Conservation (phyloP, 1,284 basidiomycete genomes). For the Porodaedalea pini region DNA sequence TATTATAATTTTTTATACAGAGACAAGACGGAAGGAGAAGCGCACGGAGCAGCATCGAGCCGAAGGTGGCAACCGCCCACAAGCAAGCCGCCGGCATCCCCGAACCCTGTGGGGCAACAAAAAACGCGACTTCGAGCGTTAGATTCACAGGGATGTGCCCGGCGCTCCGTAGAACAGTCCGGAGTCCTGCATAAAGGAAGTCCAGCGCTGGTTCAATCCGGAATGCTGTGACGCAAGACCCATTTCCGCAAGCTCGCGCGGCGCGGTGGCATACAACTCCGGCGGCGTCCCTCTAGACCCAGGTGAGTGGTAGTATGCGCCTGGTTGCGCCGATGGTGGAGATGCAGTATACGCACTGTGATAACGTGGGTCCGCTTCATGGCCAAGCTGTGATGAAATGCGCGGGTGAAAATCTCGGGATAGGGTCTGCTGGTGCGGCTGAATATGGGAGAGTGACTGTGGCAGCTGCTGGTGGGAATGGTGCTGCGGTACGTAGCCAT, state of each 20-base stretch:
- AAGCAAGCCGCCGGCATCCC: neutral
- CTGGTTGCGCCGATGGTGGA: neutral
- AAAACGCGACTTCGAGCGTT: neutral
- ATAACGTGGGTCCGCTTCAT: constrained; percentile 2
- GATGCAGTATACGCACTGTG: neutral
- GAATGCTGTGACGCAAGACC: constrained; percentile 19
- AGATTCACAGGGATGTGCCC: neutral
- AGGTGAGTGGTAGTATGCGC: constrained; percentile 1
- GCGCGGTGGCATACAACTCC: constrained; percentile 13
- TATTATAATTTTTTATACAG: too few relatives aligned
- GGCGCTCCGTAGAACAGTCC: constrained; percentile 13
- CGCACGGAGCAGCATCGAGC: too few relatives aligned
- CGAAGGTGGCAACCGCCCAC: neutral
- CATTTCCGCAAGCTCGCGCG: constrained; percentile 19
- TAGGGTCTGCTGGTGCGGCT: neutral
- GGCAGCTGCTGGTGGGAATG: constrained; percentile 5
- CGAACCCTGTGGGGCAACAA: neutral
- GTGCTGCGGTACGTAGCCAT: constrained; percentile 9
- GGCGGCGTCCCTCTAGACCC: constrained; percentile 10
- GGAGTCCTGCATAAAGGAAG: constrained; percentile 18
- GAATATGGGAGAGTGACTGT: neutral
- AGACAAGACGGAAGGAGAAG: too few relatives aligned
- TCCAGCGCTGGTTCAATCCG: constrained; percentile 20
- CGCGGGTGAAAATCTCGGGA: neutral
- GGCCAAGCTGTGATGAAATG: neutral